Evolutionary conservation across 2,329 filamentous ascomycete genomes (phyloP), one percentile per base, ranked within the genome.

Genomic region (Aspergillus caelatus): DNA sequence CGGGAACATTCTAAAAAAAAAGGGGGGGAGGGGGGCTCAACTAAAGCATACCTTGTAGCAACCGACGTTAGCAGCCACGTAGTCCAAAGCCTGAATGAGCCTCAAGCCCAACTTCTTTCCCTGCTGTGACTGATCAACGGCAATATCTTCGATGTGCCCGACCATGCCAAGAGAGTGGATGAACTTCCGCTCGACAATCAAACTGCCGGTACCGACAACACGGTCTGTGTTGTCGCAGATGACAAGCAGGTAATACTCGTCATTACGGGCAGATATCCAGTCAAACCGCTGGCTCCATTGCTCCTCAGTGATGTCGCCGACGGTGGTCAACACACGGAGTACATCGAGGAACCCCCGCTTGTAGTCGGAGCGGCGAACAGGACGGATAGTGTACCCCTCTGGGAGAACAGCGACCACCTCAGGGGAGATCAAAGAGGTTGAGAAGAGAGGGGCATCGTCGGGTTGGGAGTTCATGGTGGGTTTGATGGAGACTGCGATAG

Each of bases 141-240:
- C 94, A 77, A 99, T 97, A 77, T 99, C 95, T 79, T 98, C 95
- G 79, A 98, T 97, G 80, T 98, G 95, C 14, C 94, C 95, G 30
- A 97, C 94, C 70, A 78, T 69, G 7, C 81, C 81, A 50, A 82
- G 74, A 16, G 75, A 74, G 63, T 82, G 81, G 54, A 83, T 82
- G 66, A 83, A 83, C 81, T 98, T 98, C 80, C 91, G 88, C 87
- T 99, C 95, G 56, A 97, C 92, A 69, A 98, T 87, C 79, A 98
- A 81, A 41, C 91, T 91, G 2, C 95, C 95, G 0, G 93, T 97
- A 30, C 92, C 94, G n/a, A 98, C 95, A 57, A 98, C 88, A 67
- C 84, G 84, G 54, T 80, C 80, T 59, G 86, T 82, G 34, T 79
- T 87, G 76, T 98, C 91, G 74, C 93, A 89, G 59, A 98, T 90